Percentiles rank a stretch among this genome's conserved stretches.
Conservation (phyloP, 2,329 filamentous ascomycete genomes). For the Xylariales sp. region DNA sequence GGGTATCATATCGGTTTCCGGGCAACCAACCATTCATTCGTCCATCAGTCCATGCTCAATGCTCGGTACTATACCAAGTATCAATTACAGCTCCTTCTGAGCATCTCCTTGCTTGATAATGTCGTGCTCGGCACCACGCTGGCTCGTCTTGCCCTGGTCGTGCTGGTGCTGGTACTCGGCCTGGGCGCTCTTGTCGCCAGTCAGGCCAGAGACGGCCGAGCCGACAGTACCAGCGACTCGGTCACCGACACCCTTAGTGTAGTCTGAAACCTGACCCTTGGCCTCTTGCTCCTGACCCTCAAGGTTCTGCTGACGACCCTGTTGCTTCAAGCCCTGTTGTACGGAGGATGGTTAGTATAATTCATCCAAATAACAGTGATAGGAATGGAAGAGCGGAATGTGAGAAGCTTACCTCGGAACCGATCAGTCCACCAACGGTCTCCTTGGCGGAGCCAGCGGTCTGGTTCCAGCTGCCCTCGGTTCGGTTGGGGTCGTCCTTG, state of each 20-base stretch:
- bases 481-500: constrained; percentile 68
- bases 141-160: constrained; percentile 76
- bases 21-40: no score
- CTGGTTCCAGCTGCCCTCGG: constrained; percentile 76
- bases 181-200: constrained; percentile 64
- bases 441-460: constrained; percentile 86
- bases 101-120: constrained; percentile 66
- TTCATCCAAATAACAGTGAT: neutral
- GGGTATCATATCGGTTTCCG: no score
- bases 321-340: constrained; percentile 56
- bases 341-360: neutral
- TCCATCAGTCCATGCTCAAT: no score
- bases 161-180: constrained; percentile 63
- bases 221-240: constrained; percentile 70
- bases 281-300: constrained; percentile 79
- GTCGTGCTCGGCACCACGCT: constrained; percentile 79
- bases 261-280: constrained; percentile 73
- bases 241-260: constrained; percentile 60
- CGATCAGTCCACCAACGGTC: constrained; percentile 67
- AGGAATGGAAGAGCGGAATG: neutral
- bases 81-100: constrained; percentile 13
- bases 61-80: no score
- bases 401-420: constrained; percentile 28
- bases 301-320: constrained; percentile 73
- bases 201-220: constrained; percentile 64